Base-by-base conservation (phyloP, 352 stramenopile species). In the Pythium grandisporangium region DNA sequence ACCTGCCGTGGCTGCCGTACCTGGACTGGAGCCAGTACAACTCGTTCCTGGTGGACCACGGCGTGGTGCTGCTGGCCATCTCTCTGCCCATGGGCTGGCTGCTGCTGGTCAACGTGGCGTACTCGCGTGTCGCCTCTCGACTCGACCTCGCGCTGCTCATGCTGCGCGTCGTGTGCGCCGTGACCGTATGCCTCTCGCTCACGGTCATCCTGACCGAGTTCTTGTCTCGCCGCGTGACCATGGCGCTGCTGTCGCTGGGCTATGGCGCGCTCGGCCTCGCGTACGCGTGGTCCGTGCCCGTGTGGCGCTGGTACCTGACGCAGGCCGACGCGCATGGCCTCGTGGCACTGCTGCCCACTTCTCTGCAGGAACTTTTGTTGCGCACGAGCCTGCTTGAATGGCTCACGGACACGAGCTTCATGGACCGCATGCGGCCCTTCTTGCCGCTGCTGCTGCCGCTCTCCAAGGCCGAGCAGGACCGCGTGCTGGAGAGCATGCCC, bases 131-230 rank as follows among this genome's bases (percentile, higher is more conserved):
- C n/a, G 25, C 60, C 3, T 73, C 56, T 26, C 56, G 56, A 2
- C 23, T 85, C 12, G 73, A 87, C 37, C 47, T 66, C 24, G 68
- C 66, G 22, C 51, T 89, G 40, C 45, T 87, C 13, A 19, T 70
- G 20, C 45, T 92, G 47, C 70, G 75, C 16, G 44, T 86, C 36
- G 55, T 71, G 21, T 86, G 65, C 61, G 85, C 70, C 49, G 37
- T 73, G 35, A 83, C 61, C 2, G 58, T 89, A 33, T 76, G 66
- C 51, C 65, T 67, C 19, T 66, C 76, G 16, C 58, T 93, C 44
- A 90, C 72, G 1, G 74, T 89, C 17, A 67, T 90, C 22, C 48
- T 93, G 5, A 70, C 71, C 30, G 79, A 93, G 48, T 86, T 84
- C 42, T 63, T 90, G 29, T 85, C 74, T 13, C 62, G 71, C 4